A percentile compares a stretch with the other conserved stretches of the same genome.
These are phyloP conservation scores for Cnidoscolus chayamansa DNA, from an alignment of 441 rosid genomes.

Conservation along the genomic window DNA sequence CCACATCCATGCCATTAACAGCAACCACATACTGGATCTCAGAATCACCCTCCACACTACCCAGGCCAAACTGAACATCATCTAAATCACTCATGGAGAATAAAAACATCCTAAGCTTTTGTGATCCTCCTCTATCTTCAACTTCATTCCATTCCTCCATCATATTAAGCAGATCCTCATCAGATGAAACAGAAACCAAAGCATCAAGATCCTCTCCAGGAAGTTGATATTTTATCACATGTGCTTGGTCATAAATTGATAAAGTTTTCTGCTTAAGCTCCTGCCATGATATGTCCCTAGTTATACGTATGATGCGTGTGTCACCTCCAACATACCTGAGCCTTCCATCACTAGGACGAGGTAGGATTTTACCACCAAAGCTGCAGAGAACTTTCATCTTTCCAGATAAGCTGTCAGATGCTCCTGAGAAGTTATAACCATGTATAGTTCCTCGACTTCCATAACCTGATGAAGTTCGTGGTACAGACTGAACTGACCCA, in stretches of 20 bases:
- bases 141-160: constrained; percentile 78
- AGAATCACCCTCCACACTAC: constrained; percentile 56
- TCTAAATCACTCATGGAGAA: constrained; percentile 70
- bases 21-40: constrained; percentile 84
- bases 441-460: constrained; percentile 38
- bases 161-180: constrained; percentile 88
- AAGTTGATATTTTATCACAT: constrained; percentile 76
- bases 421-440: constrained; percentile 47
- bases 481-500: constrained; percentile 49
- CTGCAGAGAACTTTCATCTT: constrained; percentile 77
- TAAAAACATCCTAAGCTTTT: constrained; percentile 72
- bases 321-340: constrained; percentile 94
- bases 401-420: constrained; percentile 44
- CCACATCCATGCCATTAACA: constrained; percentile 74
- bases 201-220: constrained; percentile 96
- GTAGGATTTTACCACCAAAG: constrained; percentile 82
- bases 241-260: constrained; percentile 55
- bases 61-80: constrained; percentile 56
- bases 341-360: constrained; percentile 87
- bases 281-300: constrained; percentile 59
- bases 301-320: constrained; percentile 61
- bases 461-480: constrained; percentile 39
- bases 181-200: constrained; percentile 78
- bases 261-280: constrained; percentile 59
- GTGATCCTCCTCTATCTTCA: constrained; percentile 54